Evolutionary conservation across 1,284 basidiomycete genomes (phyloP).

Genomic region (Schizophyllum commune): DNA sequence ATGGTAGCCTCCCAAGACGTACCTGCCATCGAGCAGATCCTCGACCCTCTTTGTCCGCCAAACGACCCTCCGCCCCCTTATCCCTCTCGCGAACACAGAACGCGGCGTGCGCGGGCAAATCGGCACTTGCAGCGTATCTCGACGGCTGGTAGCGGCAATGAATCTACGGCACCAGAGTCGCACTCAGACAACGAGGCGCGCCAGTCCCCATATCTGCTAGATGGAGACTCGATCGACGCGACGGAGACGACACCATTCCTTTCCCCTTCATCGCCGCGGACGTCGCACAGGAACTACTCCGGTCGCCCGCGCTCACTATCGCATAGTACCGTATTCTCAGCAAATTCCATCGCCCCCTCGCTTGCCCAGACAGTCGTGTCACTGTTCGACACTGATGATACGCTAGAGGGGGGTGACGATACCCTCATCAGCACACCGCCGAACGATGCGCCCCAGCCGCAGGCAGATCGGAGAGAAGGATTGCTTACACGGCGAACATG

Average conservation of each 20-base stretch:
- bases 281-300: slow-evolving; percentile 5
- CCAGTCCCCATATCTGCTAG: slow-evolving; percentile 13
- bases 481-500: slow-evolving; percentile 21
- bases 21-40: not conserved
- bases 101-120: slow-evolving; percentile 20
- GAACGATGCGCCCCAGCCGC: slow-evolving; percentile 5
- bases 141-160: slow-evolving; percentile 17
- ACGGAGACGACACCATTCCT: slow-evolving; percentile 25
- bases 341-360: slow-evolving; percentile 46
- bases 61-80: slow-evolving; percentile 63
- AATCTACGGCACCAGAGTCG: slow-evolving; percentile 27
- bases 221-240: slow-evolving; percentile 11
- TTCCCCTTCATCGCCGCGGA: slow-evolving; percentile 9
- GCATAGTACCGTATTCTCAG: slow-evolving; percentile 39
- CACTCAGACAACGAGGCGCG: slow-evolving; percentile 21
- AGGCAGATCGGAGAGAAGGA: slow-evolving; percentile 4
- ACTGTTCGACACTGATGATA: slow-evolving; percentile 38
- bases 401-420: slow-evolving; percentile 18
- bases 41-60: not conserved
- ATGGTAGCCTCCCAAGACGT: not conserved
- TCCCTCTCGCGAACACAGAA: slow-evolving; percentile 40
- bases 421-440: slow-evolving; percentile 13
- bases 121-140: slow-evolving; percentile 5
- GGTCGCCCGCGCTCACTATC: slow-evolving; percentile 45
- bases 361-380: slow-evolving; percentile 61